phyloP scores from a whole-genome alignment of 768 basidiomycete genomes.

The Suillus placidus region DNA sequence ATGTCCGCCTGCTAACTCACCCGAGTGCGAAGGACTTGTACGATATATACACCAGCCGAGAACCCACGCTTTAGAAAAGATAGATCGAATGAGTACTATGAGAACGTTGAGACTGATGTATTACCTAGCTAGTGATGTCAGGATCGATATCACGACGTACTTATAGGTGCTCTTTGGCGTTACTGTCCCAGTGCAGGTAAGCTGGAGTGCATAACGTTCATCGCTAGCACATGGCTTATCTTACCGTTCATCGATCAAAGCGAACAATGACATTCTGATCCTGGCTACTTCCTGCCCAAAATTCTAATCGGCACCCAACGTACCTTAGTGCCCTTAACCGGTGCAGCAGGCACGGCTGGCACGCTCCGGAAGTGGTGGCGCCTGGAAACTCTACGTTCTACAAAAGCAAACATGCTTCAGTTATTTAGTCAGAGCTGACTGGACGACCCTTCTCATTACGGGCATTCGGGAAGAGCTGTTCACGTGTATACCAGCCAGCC shows the following conservation, averaged over 20 bases:
- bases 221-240: background rate
- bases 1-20: conserved; percentile 34
- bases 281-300: background rate
- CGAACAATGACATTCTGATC: background rate
- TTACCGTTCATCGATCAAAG: background rate
- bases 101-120: background rate
- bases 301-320: background rate
- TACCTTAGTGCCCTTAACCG: background rate
- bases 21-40: background rate
- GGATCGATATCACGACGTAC: background rate
- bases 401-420: background rate
- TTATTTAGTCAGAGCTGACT: background rate
- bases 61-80: background rate
- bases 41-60: background rate
- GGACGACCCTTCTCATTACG: conserved; percentile 52
- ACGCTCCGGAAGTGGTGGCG: background rate
- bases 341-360: background rate
- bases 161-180: background rate
- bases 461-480: conserved; percentile 51
- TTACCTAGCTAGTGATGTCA: background rate
- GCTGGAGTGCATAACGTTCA: background rate
- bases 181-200: background rate
- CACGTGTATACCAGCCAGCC: conserved; percentile 27
- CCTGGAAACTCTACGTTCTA: background rate
- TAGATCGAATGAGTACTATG: background rate